A percentile compares a stretch with the other conserved stretches of the same genome.
Conservation (phyloP, 768 basidiomycete species). For the Xanthoconium purpureum region DNA sequence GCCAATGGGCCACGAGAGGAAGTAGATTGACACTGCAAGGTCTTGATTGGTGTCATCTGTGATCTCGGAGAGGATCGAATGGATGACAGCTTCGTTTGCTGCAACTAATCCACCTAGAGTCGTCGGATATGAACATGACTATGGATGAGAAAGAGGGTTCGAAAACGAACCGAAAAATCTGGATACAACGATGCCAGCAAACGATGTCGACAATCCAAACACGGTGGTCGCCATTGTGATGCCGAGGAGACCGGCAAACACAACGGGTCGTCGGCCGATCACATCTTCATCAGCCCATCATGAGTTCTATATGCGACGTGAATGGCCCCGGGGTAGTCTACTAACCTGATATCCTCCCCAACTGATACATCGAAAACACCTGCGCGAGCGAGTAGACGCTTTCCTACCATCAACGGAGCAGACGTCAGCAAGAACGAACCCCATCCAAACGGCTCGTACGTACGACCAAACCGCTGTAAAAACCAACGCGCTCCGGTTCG, state of each 20-base stretch:
- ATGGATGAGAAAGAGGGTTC: not conserved
- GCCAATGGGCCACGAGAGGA: conserved; percentile 54
- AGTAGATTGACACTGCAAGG: conserved; percentile 55
- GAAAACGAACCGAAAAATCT: conserved; percentile 48
- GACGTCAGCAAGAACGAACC: not conserved
- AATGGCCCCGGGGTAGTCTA: too few relatives aligned
- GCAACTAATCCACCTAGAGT: conserved; percentile 52
- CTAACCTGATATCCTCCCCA: conserved; percentile 53
- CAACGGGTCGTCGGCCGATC: conserved; percentile 60
- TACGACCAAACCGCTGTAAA: conserved; percentile 65
- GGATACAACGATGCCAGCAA: conserved; percentile 44
- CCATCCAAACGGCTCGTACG: conserved; percentile 14
- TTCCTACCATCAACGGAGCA: conserved; percentile 39
- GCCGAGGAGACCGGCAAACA: conserved; percentile 51
- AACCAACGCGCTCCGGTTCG: conserved; percentile 58
- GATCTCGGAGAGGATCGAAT: conserved; percentile 58
- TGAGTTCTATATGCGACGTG: not conserved
- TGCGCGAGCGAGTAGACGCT: conserved; percentile 61
- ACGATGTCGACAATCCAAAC: conserved; percentile 56
- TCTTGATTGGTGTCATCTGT: conserved; percentile 62
- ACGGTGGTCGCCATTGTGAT: conserved; percentile 47
- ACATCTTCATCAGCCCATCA: conserved; percentile 36
- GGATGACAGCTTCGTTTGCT: conserved; percentile 60
- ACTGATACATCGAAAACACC: conserved; percentile 57
- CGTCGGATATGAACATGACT: too few relatives aligned